Conservation (phyloP, 2,329 filamentous ascomycete genomes). For the Xylaria digitata region DNA sequence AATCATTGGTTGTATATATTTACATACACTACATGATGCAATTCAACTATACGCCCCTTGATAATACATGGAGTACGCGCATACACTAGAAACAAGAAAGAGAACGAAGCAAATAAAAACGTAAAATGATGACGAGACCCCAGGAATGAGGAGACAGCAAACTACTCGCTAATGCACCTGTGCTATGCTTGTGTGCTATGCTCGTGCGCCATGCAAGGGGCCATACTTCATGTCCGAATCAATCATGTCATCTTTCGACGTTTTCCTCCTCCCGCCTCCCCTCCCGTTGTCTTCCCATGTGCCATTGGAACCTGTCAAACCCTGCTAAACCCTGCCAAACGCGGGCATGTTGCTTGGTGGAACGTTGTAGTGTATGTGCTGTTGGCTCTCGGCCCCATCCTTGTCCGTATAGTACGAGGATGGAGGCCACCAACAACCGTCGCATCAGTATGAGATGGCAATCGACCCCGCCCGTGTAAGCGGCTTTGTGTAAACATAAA, state of each 20-base stretch:
- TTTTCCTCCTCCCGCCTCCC: too few species aligned
- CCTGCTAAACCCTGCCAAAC: too few species aligned
- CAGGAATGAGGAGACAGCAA: slow-evolving; percentile 24
- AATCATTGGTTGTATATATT: slow-evolving; percentile 7
- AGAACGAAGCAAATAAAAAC: slow-evolving; percentile 11
- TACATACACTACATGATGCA: slow-evolving; percentile 6
- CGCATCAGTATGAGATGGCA: not conserved
- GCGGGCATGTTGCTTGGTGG: not conserved
- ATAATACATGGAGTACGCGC: slow-evolving; percentile 13
- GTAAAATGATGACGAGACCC: not conserved
- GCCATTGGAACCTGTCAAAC: not conserved
- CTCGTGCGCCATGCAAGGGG: slow-evolving; percentile 33
- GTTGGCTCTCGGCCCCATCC: not conserved
- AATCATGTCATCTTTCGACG: slow-evolving; percentile 1
- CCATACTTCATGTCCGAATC: slow-evolving; percentile 21
- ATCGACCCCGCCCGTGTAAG: not conserved
- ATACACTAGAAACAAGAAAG: slow-evolving; percentile 15
- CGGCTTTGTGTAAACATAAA: not conserved
- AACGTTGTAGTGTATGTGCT: too few species aligned
- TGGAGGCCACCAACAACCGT: not conserved
- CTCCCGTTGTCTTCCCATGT: not conserved
- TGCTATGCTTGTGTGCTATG: slow-evolving; percentile 25
- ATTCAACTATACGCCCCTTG: slow-evolving; percentile 12
- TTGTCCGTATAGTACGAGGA: not conserved
- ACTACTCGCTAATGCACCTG: slow-evolving; percentile 34